Evolutionary conservation across 108 stramenopile genomes (phyloP), one percentile per base, ranked within the genome.

Genomic region (Pseudonitzschia pungens): DNA sequence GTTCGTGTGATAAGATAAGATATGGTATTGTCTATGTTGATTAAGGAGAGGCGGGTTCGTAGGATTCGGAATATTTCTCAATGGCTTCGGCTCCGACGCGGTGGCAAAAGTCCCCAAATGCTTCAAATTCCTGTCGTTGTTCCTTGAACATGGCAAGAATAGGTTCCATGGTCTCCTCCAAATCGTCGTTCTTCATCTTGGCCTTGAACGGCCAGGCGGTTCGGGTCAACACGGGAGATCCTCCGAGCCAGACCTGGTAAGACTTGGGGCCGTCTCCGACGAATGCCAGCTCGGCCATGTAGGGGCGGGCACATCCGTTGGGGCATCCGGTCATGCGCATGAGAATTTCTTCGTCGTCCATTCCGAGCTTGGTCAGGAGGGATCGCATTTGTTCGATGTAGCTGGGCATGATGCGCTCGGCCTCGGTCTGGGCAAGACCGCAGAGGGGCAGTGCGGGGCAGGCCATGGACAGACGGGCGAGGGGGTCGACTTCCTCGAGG

Each of bases 261-360:
- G 69, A 83, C 74, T 95, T 94, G 29, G 96, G 86, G 45, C 97
- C 96, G 76, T 98, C 97, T 22, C 98, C 98, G 20, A 99, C 96
- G 75, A 98, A 97, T 26, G 95, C 98, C 28, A 99, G 74, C 81
- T 99, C 98, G 41, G 98, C 98, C 98, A 99, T 97, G 93, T 97
- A 98, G 5, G 98, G 98, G 16, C 98, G 81, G 11, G 97, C 97
- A 70, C 98, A 99, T 26, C 98, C 98, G 77, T 99, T 99, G 42
- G 98, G 98, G 85, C 98, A 99, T 36, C 98, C 98, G 10, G 97
- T 98, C 96, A 97, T 97, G 29, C 98, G 92, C 68, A 97, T 95
- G 53, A 98, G 77, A 62, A 98, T 94, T 79, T 97, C 96, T 74
- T 97, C 95, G 55, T 94, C 96, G 43, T 76, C 80, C 15, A 99